Conservation (phyloP, 345 rosid species). For the Citrus mangshanensis region DNA sequence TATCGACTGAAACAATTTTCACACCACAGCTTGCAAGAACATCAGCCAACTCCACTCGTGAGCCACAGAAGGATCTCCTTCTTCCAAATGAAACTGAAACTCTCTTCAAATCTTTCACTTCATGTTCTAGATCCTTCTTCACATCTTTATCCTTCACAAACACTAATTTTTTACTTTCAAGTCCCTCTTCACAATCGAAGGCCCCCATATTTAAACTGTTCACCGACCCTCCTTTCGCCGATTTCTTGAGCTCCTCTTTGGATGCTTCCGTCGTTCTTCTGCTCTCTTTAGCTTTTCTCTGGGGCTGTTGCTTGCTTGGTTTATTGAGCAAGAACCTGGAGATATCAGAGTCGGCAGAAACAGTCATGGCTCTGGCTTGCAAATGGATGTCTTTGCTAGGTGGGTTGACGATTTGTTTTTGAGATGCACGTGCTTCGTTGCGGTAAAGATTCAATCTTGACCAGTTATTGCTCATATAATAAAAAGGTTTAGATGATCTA, state of each 20-base stretch:
- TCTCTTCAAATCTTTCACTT: slow-evolving; percentile 27
- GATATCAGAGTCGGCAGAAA: slow-evolving; percentile 51
- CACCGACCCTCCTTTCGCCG: slow-evolving; percentile 18
- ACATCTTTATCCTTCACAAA: slow-evolving; percentile 13
- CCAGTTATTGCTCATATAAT: slow-evolving; percentile 19
- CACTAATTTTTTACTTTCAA: slow-evolving; percentile 1
- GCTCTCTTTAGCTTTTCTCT: slow-evolving; percentile 16
- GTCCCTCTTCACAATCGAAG: not conserved
- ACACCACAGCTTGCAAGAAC: slow-evolving; percentile 59
- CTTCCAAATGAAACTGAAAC: slow-evolving; percentile 35
- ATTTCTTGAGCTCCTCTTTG: slow-evolving; percentile 21
- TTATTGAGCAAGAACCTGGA: slow-evolving; percentile 24
- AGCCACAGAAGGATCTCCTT: slow-evolving; percentile 51
- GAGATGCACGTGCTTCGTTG: slow-evolving; percentile 22
- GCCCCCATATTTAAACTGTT: slow-evolving; percentile 17
- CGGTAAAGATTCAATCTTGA: slow-evolving; percentile 18
- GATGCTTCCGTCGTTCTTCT: slow-evolving; percentile 19
- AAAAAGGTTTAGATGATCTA: slow-evolving; percentile 17
- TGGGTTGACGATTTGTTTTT: slow-evolving; percentile 5
- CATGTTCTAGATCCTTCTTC: slow-evolving; percentile 22
- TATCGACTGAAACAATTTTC: slow-evolving; percentile 64
- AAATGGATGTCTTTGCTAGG: slow-evolving; percentile 26
- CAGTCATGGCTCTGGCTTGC: slow-evolving; percentile 51
- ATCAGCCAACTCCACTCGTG: slow-evolving; percentile 48
- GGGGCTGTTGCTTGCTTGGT: slow-evolving; percentile 16